Percentiles rank a stretch among this genome's conserved stretches.
Evolutionary conservation across 192 early-diverging fungal genomes (phyloP).

Genomic region (Backusella sp.): DNA sequence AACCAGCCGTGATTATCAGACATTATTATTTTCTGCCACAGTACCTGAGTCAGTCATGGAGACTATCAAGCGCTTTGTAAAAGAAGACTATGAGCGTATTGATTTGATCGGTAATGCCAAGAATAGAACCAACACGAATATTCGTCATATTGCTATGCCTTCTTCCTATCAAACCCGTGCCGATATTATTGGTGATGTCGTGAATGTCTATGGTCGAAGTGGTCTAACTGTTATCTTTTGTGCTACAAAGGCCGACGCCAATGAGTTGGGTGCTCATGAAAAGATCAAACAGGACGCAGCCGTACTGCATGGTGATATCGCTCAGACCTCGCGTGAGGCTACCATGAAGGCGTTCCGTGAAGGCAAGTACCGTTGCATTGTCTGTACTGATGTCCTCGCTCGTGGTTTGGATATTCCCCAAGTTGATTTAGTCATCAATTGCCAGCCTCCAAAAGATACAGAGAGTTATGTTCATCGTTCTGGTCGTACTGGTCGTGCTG

Average conservation of each 20-base stretch:
- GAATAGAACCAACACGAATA: slow-evolving; percentile 86
- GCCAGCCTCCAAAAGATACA: slow-evolving; percentile 90
- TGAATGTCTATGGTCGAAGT: slow-evolving; percentile 82
- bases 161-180: slow-evolving; percentile 87
- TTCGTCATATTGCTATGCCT: slow-evolving; percentile 82
- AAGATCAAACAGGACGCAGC: slow-evolving; percentile 74
- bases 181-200: slow-evolving; percentile 92
- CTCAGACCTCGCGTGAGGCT: slow-evolving; percentile 73
- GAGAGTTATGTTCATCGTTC: slow-evolving; percentile 96
- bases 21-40: slow-evolving; percentile 86
- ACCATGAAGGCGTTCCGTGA: slow-evolving; percentile 86
- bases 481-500: slow-evolving; percentile 93
- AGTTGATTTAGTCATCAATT: slow-evolving; percentile 96
- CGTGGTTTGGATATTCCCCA: slow-evolving; percentile 96
- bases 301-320: slow-evolving; percentile 85
- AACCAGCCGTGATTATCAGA: slow-evolving; percentile 57
- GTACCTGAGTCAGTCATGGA: slow-evolving; percentile 78
- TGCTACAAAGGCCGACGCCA: slow-evolving; percentile 90
- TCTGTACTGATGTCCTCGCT: slow-evolving; percentile 93
- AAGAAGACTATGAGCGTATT: slow-evolving; percentile 62
- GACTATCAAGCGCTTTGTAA: slow-evolving; percentile 62
- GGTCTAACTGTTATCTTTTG: slow-evolving; percentile 92
- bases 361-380: slow-evolving; percentile 79
- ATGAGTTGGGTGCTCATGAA: slow-evolving; percentile 75
- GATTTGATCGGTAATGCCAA: slow-evolving; percentile 84